These are phyloP conservation scores for Coniosporium tulheliwenetii DNA, from an alignment of 2,329 filamentous ascomycete species.

Conservation along the genomic window DNA sequence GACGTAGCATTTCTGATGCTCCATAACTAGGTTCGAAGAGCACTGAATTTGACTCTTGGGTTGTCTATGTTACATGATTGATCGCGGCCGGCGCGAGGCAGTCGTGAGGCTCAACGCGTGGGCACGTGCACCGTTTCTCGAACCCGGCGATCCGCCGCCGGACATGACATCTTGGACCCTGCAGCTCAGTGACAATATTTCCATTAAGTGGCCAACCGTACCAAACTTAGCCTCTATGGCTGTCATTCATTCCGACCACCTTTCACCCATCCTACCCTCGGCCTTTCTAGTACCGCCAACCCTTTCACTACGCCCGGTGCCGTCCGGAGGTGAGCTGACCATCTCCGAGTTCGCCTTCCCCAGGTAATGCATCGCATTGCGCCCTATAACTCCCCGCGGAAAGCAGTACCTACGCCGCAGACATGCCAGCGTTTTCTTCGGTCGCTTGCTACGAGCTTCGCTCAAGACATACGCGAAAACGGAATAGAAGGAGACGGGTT, in stretches of 20 bases:
- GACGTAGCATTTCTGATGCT: conserved; percentile 32
- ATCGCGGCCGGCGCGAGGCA: background rate
- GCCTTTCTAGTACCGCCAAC: too few species aligned
- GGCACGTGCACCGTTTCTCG: background rate
- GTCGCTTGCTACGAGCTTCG: background rate
- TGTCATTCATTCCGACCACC: too few species aligned
- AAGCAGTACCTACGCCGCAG: background rate
- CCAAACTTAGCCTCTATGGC: too few species aligned
- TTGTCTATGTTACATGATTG: background rate
- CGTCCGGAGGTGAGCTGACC: too few species aligned
- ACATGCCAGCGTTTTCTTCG: background rate
- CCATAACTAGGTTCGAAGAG: conserved; percentile 20
- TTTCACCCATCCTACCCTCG: too few species aligned
- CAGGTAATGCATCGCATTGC: background rate
- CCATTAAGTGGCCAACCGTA: background rate
- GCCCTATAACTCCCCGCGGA: background rate
- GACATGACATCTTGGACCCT: background rate
- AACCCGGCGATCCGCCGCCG: background rate
- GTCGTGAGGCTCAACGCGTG: background rate
- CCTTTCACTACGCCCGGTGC: too few species aligned
- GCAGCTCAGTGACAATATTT: background rate
- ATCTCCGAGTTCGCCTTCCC: too few species aligned
- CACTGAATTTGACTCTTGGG: background rate
- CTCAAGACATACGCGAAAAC: background rate
- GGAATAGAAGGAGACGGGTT: background rate